Conservation (phyloP, 176 grass and related monocot species). For the Eleusine indica region DNA sequence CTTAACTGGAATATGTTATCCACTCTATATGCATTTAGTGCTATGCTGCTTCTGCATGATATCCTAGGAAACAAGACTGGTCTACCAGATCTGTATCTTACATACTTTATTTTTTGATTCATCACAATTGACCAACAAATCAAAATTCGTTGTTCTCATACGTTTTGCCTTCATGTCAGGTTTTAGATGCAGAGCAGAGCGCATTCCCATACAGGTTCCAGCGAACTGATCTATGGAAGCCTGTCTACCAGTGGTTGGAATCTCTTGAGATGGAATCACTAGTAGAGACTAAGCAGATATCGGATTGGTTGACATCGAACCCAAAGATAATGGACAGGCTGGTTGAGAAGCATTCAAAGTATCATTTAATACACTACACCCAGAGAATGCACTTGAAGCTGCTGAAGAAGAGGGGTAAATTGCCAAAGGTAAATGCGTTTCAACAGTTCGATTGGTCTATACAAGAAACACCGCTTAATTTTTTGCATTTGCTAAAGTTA, state of each 20-base stretch:
- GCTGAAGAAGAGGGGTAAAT: constrained; percentile 89
- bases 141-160: neutral
- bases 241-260: constrained; percentile 87
- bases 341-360: constrained; percentile 91
- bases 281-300: constrained; percentile 76
- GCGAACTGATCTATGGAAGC: constrained; percentile 93
- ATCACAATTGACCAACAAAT: constrained; percentile 10
- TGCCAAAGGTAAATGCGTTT: constrained; percentile 74
- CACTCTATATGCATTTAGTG: neutral
- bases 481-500: constrained; percentile 17
- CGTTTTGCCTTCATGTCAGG: constrained; percentile 46
- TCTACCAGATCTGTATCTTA: neutral
- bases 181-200: constrained; percentile 62
- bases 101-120: neutral
- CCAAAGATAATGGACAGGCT: constrained; percentile 64
- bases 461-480: neutral
- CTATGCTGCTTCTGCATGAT: neutral
- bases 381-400: constrained; percentile 96
- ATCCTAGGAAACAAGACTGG: neutral
- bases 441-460: constrained; percentile 7
- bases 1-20: constrained; percentile 11
- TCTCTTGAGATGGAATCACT: constrained; percentile 70
- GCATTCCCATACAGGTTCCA: constrained; percentile 91
- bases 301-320: constrained; percentile 76
- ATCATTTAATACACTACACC: constrained; percentile 95